Percentiles rank a stretch among this genome's conserved stretches.
Evolutionary conservation across 2,329 filamentous ascomycete species (phyloP).

Genomic region (Neonectria sp.): DNA sequence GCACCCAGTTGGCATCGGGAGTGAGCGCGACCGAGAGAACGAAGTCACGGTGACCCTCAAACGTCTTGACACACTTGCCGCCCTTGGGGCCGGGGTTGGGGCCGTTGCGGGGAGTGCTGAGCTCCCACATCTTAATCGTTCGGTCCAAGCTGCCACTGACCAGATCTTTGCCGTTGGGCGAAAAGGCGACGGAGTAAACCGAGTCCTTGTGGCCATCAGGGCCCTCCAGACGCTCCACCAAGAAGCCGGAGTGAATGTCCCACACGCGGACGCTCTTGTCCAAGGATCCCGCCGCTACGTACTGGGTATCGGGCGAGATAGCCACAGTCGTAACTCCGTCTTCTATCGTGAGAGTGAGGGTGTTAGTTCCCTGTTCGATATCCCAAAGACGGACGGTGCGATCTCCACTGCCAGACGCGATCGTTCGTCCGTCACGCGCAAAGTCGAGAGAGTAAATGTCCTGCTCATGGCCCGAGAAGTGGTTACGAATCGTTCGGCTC

Average conservation of each 20-base stretch:
- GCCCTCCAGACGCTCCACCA: constrained; percentile 93
- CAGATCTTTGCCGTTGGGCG: constrained; percentile 91
- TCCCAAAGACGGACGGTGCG: constrained; percentile 97
- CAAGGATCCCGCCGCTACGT: constrained; percentile 93
- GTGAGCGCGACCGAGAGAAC: constrained; percentile 96
- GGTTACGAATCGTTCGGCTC: constrained; percentile 86
- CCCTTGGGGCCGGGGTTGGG: constrained; percentile 80
- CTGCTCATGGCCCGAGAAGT: constrained; percentile 97
- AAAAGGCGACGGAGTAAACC: constrained; percentile 97
- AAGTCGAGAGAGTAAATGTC: constrained; percentile 99
- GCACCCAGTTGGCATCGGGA: constrained; percentile 94
- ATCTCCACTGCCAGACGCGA: constrained; percentile 96
- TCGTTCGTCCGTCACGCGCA: constrained; percentile 91
- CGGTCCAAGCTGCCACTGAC: constrained; percentile 97
- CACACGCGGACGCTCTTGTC: constrained; percentile 99
- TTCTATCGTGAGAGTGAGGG: constrained; percentile 91
- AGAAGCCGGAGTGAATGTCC: constrained; percentile 89
- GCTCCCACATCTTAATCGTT: constrained; percentile 99
- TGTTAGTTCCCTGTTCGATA: constrained; percentile 86
- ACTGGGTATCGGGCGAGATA: constrained; percentile 95
- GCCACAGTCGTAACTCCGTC: constrained; percentile 98
- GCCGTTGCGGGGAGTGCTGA: constrained; percentile 79
- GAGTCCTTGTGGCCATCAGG: constrained; percentile 96
- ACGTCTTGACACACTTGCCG: constrained; percentile 95
- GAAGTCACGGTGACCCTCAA: constrained; percentile 98